Conservation (phyloP, 345 rosid species). For the Gossypium sturtianum region DNA sequence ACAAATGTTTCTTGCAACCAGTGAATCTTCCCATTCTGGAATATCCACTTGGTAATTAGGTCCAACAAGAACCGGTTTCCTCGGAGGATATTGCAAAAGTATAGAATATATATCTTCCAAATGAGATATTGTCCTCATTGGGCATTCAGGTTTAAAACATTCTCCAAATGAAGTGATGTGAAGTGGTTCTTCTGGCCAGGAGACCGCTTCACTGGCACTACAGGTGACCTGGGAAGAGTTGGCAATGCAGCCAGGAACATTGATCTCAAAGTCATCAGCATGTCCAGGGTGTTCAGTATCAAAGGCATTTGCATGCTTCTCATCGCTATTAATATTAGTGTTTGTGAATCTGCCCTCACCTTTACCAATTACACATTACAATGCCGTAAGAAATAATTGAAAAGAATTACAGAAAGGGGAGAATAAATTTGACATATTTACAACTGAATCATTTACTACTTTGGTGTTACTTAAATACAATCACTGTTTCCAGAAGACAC, state of each 20-base stretch:
- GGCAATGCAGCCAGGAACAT: slow-evolving; percentile 19
- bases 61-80: slow-evolving; percentile 53
- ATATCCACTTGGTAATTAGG: slow-evolving; percentile 63
- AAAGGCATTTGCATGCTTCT: slow-evolving; percentile 17
- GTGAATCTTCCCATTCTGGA: slow-evolving; percentile 34
- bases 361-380: slow-evolving; percentile 8
- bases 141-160: slow-evolving; percentile 21
- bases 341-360: slow-evolving; percentile 18
- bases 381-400: slow-evolving; percentile 4
- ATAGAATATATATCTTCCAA: slow-evolving; percentile 29
- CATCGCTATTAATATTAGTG: slow-evolving; percentile 10
- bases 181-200: slow-evolving; percentile 20
- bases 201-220: slow-evolving; percentile 28
- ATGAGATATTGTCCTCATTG: slow-evolving; percentile 19
- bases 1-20: background rate
- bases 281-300: slow-evolving; percentile 9
- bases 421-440: background rate
- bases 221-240: slow-evolving; percentile 25
- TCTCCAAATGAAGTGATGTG: slow-evolving; percentile 20
- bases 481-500: background rate
- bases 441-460: background rate
- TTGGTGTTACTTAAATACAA: background rate
- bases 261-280: slow-evolving; percentile 14
- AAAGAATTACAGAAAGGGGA: background rate
- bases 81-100: slow-evolving; percentile 31